Evolutionary conservation across 2,329 filamentous ascomycete species (phyloP).

Genomic region (Fusarium subtropicale): DNA sequence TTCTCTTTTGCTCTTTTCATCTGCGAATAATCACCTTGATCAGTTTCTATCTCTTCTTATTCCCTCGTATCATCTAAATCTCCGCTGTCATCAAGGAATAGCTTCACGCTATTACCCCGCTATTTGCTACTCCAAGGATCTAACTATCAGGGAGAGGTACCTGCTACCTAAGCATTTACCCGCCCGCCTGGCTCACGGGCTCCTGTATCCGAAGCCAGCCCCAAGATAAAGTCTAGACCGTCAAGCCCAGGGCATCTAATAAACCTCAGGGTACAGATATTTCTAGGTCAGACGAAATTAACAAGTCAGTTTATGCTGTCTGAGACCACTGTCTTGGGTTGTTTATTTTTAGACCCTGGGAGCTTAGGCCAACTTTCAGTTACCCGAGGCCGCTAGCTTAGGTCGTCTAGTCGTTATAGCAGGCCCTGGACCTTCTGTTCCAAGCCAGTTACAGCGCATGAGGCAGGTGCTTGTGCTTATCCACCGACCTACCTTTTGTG

Average conservation of each 20-base stretch:
- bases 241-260: conserved; percentile 4
- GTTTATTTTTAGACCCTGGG: not conserved
- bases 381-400: not conserved
- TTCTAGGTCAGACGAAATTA: not conserved
- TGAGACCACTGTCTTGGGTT: not conserved
- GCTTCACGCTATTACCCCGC: conserved; percentile 32
- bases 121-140: conserved; percentile 1
- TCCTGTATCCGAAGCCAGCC: conserved; percentile 23
- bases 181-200: conserved; percentile 40
- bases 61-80: not conserved
- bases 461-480: conserved; percentile 3
- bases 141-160: too few species aligned
- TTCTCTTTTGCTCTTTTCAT: too few species aligned
- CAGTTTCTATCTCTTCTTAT: not conserved
- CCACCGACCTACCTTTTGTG: conserved; percentile 10
- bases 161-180: conserved; percentile 25
- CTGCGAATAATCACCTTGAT: too few species aligned
- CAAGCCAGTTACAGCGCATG: conserved; percentile 4
- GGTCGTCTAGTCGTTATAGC: not conserved
- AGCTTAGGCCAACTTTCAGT: not conserved
- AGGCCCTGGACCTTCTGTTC: conserved; percentile 24
- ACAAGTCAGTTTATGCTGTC: not conserved
- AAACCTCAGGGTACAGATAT: not conserved
- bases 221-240: conserved; percentile 6
- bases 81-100: not conserved